Evolutionary conservation across 2,329 filamentous ascomycete genomes (phyloP).

Genomic region (Ophiostoma himal-ulmi): DNA sequence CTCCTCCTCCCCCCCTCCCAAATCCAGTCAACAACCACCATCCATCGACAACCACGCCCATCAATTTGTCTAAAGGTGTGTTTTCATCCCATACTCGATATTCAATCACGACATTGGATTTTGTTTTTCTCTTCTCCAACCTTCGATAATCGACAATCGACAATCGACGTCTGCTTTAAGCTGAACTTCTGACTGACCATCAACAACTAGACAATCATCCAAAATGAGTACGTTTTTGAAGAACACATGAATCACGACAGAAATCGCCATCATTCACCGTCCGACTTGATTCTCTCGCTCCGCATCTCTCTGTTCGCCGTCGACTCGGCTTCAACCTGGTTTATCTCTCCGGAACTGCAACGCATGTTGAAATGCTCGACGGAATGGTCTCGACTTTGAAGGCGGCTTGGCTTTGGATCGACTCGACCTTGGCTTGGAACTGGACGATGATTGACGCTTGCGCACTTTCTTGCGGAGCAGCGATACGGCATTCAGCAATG

Average conservation of each 20-base stretch:
- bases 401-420: neutral
- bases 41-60: conserved; percentile 23
- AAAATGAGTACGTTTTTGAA: conserved; percentile 51
- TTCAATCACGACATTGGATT: neutral
- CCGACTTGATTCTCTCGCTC: neutral
- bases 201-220: conserved; percentile 36
- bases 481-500: neutral
- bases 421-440: neutral
- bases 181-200: conserved; percentile 21
- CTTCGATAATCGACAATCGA: neutral
- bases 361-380: neutral
- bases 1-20: conserved; percentile 15
- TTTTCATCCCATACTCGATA: neutral
- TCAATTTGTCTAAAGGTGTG: conserved; percentile 25
- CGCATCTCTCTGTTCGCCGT: neutral
- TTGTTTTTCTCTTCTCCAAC: neutral
- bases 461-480: neutral
- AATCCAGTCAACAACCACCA: conserved; percentile 12
- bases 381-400: neutral
- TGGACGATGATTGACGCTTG: neutral
- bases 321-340: neutral
- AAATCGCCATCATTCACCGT: neutral
- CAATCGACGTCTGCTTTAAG: neutral
- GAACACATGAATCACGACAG: neutral
- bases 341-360: neutral